Conservation (phyloP, 2,329 filamentous ascomycete genomes). For the Pezicula neosporulosa region DNA sequence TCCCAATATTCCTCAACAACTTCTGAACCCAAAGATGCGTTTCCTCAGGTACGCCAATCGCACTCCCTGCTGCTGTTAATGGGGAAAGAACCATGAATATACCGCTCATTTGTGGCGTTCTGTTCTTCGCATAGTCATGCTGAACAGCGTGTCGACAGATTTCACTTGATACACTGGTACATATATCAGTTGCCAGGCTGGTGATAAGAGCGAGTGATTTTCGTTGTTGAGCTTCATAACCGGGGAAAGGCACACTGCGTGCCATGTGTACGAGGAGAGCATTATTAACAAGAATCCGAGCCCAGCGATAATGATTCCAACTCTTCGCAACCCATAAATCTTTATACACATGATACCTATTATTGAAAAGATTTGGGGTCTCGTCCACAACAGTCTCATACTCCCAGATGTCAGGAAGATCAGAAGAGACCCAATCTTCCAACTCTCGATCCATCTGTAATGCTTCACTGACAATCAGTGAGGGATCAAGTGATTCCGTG, state of each 20-base stretch:
- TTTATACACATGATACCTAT: slow-evolving; percentile 13
- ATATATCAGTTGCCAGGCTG: slow-evolving; percentile 18
- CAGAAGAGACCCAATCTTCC: slow-evolving; percentile 12
- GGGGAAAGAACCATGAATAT: slow-evolving; percentile 18
- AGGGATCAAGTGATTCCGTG: not conserved
- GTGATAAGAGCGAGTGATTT: slow-evolving; percentile 12
- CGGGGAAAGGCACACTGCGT: slow-evolving; percentile 2
- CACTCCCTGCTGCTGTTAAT: slow-evolving; percentile 15
- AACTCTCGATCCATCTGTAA: slow-evolving; percentile 13
- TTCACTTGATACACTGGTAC: slow-evolving; percentile 14
- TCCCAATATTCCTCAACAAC: slow-evolving; percentile 17
- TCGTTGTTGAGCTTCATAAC: slow-evolving; percentile 5
- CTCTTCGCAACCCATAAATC: slow-evolving; percentile 22
- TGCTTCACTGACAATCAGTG: slow-evolving; percentile 6
- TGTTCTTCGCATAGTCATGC: not conserved
- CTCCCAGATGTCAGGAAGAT: slow-evolving; percentile 15
- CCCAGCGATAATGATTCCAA: slow-evolving; percentile 20
- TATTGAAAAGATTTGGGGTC: slow-evolving; percentile 8
- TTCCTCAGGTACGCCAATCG: slow-evolving; percentile 14
- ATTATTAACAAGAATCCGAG: slow-evolving; percentile 20
- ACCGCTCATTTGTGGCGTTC: slow-evolving; percentile 11
- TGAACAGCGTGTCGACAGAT: slow-evolving; percentile 4
- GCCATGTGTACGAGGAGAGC: slow-evolving; percentile 12
- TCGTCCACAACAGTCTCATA: slow-evolving; percentile 4
- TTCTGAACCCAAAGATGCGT: slow-evolving; percentile 16